Conservation (phyloP, 2,329 filamentous ascomycete species). For the Hypoxylon sp. region DNA sequence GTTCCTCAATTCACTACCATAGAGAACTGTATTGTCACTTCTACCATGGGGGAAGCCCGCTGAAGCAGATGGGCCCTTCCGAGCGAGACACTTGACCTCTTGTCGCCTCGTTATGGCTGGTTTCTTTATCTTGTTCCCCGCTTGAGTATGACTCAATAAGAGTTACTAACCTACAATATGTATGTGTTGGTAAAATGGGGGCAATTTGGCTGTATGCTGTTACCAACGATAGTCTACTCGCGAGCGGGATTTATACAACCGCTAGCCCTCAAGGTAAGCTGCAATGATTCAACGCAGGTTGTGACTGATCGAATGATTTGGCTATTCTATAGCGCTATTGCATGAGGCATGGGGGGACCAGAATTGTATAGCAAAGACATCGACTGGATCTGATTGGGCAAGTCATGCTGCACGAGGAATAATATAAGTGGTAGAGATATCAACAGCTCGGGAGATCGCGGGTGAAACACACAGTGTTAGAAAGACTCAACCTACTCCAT, state of each 20-base stretch:
- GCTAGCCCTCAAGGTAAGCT: not conserved
- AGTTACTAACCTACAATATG: not conserved
- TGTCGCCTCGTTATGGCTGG: not conserved
- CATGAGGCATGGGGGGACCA: not conserved
- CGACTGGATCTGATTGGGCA: not conserved
- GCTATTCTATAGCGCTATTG: not conserved
- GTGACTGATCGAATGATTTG: not conserved
- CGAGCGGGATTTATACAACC: not conserved
- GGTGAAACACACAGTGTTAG: conserved; percentile 24
- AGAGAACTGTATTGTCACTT: not conserved
- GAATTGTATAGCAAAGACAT: conserved; percentile 2
- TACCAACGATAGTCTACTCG: not conserved
- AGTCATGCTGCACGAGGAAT: not conserved
- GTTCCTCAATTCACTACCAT: not conserved
- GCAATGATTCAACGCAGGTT: not conserved
- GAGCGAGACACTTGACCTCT: too few relatives aligned
- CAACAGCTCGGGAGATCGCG: conserved; percentile 33
- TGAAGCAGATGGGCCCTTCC: not conserved
- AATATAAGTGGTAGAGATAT: conserved; percentile 12
- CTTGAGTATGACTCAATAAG: not conserved
- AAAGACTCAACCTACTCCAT: not conserved
- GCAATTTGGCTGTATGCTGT: not conserved
- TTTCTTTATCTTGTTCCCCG: not conserved
- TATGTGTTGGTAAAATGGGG: not conserved
- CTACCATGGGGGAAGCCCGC: not conserved